These are phyloP conservation scores for Pythium insidiosum DNA, from an alignment of 352 stramenopile species.

Conservation along the genomic window DNA sequence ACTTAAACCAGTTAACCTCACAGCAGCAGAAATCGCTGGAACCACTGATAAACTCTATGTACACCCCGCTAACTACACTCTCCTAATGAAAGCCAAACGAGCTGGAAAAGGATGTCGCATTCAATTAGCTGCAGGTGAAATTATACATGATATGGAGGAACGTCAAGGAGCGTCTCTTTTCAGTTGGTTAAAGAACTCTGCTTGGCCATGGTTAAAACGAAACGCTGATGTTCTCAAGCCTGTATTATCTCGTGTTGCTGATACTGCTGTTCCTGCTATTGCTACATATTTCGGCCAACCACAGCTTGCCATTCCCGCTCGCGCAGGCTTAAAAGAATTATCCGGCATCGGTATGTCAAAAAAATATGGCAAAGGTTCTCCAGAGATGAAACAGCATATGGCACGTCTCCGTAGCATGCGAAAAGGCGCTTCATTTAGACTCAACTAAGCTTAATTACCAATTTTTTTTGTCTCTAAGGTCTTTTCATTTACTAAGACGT, in stretches of 20 bases:
- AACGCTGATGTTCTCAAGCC: slow-evolving; percentile 1
- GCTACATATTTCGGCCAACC: neutral
- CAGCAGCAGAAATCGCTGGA: neutral
- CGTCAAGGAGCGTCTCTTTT: neutral
- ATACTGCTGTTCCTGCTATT: neutral
- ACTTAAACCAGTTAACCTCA: neutral
- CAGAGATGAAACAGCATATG: slow-evolving; percentile 1
- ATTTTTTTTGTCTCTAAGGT: neutral
- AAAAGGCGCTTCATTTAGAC: neutral
- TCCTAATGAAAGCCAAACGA: neutral
- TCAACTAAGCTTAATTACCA: neutral
- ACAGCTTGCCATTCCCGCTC: neutral
- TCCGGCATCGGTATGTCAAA: neutral
- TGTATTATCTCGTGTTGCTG: neutral
- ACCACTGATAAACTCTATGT: neutral
- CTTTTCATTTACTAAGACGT: too few species aligned
- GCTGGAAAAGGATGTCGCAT: neutral
- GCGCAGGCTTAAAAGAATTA: neutral
- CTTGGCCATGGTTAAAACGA: neutral
- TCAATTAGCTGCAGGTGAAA: neutral
- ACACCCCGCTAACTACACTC: neutral
- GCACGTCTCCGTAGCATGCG: neutral
- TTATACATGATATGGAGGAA: neutral
- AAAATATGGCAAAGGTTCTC: neutral
- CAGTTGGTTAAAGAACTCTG: neutral